Evolutionary conservation across 345 rosid species (phyloP).

Genomic region (Salix viminalis): DNA sequence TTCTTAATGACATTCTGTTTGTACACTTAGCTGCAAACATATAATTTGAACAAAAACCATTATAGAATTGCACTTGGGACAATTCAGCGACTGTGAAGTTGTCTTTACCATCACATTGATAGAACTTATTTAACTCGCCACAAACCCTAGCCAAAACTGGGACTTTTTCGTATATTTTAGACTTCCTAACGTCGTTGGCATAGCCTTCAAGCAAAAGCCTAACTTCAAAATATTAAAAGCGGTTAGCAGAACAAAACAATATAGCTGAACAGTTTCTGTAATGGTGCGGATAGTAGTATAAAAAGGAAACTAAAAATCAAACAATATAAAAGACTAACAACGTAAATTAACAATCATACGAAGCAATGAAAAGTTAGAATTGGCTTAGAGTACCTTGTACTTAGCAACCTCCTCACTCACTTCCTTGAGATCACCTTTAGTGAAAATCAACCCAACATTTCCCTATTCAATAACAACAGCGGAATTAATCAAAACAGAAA

Average conservation of each 20-base stretch:
- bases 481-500: neutral
- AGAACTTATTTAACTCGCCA: neutral
- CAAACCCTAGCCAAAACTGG: neutral
- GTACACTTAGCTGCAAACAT: neutral
- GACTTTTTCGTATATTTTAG: neutral
- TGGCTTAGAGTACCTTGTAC: slow-evolving; percentile 58
- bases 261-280: neutral
- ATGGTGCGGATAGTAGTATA: neutral
- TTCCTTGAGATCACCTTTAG: slow-evolving; percentile 96
- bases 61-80: neutral
- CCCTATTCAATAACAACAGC: slow-evolving; percentile 41
- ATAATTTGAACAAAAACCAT: neutral
- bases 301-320: neutral
- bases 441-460: slow-evolving; percentile 90
- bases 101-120: neutral
- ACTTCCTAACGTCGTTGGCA: neutral
- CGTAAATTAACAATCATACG: neutral
- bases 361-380: neutral
- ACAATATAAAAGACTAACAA: neutral
- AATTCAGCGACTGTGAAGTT: neutral
- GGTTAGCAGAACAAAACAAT: neutral
- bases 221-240: neutral
- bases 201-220: neutral
- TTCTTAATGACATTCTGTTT: neutral
- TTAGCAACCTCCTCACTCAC: slow-evolving; percentile 90